Base-by-base conservation (phyloP, 352 stramenopile species). In the Phytopythium mirpurense region DNA sequence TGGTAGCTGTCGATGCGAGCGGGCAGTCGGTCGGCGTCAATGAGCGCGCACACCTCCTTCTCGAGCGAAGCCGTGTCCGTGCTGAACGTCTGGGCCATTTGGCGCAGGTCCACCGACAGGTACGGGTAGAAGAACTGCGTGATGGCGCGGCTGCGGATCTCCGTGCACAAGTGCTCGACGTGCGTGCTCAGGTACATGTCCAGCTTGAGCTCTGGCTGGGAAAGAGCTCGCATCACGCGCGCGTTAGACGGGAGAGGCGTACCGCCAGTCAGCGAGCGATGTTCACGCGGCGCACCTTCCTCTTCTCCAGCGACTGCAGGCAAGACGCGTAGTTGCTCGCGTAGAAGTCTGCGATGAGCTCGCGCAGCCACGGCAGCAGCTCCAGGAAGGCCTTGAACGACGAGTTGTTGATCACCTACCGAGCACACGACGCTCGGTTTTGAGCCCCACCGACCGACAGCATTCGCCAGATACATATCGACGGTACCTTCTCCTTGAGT, bases 121-220 rank as follows among this genome's bases (percentile, higher is more conserved):
- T 95, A 96, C 48, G 88, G 82, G 47, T 82, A 78, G 61, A 96
- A 94, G 62, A 93, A 96, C 70, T 96, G 88, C 46, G 91, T 81
- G 52, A 96, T 90, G 9, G 78, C 87, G 19, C 83, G 79, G 44
- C 73, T 83, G 41, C 86, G 84, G 56, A 96, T 96, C 58, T 93
- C 75, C 29, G 83, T 75, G 63, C 74, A 83, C 24, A 96, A 56
- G 37, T 74, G 63, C 24, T 86, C 73, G 9, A 96, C 80, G 60
- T 93, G 83, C 12, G 71, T 60, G 36, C 68, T 77, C 19, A 96
- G 56, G 37, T 95, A 91, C 37, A 96, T 61, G 62, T 96, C 88
- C 16, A 95, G 48, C 23, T 63, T 54, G n/a, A 93, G 67, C 50
- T 91, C 80, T 29, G 78, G 62, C 77, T 92, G 40, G 19, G 53